These are phyloP conservation scores for Trichoderma gamsii DNA, from an alignment of 495 filamentous ascomycete genomes.

Conservation along the genomic window DNA sequence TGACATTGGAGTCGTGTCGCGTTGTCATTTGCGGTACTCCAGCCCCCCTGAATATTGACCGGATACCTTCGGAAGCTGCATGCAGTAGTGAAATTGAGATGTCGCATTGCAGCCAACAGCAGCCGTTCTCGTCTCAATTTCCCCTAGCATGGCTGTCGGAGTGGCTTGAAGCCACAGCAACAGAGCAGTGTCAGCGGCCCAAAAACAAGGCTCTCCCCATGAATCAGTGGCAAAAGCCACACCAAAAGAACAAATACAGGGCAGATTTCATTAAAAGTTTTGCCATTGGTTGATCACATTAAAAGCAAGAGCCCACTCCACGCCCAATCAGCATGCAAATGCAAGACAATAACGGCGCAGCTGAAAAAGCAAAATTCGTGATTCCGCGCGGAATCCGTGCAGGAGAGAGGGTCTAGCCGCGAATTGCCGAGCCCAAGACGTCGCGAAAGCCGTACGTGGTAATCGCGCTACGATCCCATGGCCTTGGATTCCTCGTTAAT, in stretches of 20 bases:
- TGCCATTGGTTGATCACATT: too few species aligned
- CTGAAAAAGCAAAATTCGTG: too few species aligned
- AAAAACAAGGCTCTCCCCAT: neutral
- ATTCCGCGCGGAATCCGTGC: neutral
- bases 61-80: neutral
- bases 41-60: neutral
- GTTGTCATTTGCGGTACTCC: too few species aligned
- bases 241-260: neutral
- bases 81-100: neutral
- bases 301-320: too few species aligned
- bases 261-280: neutral
- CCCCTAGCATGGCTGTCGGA: neutral
- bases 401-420: neutral
- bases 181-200: neutral
- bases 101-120: too few species aligned
- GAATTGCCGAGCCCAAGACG: neutral
- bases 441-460: neutral
- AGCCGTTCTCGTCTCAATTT: neutral
- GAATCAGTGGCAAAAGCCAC: neutral
- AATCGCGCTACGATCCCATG: neutral
- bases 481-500: neutral
- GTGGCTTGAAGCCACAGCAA: neutral
- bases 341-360: too few species aligned
- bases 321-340: too few species aligned
- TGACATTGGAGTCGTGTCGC: too few species aligned